Conservation (phyloP, 495 filamentous ascomycete genomes). For the Lasiosphaeriaceae sp. region DNA sequence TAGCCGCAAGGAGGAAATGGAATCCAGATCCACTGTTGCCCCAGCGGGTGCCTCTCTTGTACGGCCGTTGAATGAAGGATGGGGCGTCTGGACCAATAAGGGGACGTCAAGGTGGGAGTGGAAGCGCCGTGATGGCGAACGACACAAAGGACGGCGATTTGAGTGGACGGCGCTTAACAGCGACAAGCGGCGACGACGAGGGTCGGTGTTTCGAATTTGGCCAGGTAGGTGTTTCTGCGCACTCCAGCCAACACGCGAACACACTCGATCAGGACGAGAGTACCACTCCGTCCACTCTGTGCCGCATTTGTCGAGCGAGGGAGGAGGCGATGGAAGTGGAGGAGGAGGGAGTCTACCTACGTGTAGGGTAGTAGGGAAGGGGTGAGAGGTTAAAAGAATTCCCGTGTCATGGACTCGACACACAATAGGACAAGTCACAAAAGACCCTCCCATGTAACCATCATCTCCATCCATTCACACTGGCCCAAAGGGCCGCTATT, state of each 20-base stretch:
- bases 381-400: too few relatives aligned
- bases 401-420: too few relatives aligned
- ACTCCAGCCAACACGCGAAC: background rate
- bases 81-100: slow-evolving; percentile 26
- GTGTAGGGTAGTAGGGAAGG: too few relatives aligned
- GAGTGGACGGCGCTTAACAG: slow-evolving; percentile 34
- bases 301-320: background rate
- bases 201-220: slow-evolving; percentile 20
- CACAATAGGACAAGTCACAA: background rate
- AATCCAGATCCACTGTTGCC: background rate
- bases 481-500: slow-evolving; percentile 15
- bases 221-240: slow-evolving; percentile 7
- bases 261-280: background rate
- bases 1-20: background rate
- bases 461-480: background rate
- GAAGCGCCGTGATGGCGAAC: slow-evolving; percentile 35
- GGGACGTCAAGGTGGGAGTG: slow-evolving; percentile 3
- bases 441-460: background rate
- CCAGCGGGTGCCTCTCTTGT: slow-evolving; percentile 2
- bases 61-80: slow-evolving; percentile 19
- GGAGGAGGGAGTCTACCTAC: too few relatives aligned
- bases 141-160: slow-evolving; percentile 7
- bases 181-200: slow-evolving; percentile 21
- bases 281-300: background rate
- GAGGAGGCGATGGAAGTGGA: background rate